These are phyloP conservation scores for Schwanniomyces pseudopolymorphus DNA, from an alignment of 805 yeast genomes.

Conservation along the genomic window DNA sequence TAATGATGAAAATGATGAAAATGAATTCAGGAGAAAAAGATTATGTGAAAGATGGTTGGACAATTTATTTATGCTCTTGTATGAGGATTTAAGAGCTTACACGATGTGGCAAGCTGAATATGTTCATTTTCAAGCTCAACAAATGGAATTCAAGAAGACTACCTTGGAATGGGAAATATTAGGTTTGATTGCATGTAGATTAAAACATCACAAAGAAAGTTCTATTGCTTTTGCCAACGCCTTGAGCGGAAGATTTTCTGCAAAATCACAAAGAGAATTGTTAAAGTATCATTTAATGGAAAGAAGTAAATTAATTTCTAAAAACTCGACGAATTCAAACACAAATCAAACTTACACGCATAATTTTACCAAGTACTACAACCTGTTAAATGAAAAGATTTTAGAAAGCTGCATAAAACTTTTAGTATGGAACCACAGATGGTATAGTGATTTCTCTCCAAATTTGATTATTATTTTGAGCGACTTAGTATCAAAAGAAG, in stretches of 20 bases:
- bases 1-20: constrained; percentile 17
- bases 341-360: constrained; percentile 17
- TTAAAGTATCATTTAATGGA: constrained; percentile 63
- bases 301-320: constrained; percentile 33
- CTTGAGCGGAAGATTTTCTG: constrained; percentile 71
- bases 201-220: constrained; percentile 87
- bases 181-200: constrained; percentile 81
- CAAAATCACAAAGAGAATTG: constrained; percentile 73
- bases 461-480: constrained; percentile 56
- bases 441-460: constrained; percentile 93
- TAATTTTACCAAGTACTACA: constrained; percentile 39
- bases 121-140: constrained; percentile 86
- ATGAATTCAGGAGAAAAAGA: constrained; percentile 60
- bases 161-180: constrained; percentile 91
- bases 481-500: constrained; percentile 70
- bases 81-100: constrained; percentile 75
- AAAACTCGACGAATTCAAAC: constrained; percentile 15
- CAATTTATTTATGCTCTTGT: constrained; percentile 63
- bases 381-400: constrained; percentile 52
- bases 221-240: constrained; percentile 79
- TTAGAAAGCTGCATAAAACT: constrained; percentile 72
- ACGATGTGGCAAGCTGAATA: constrained; percentile 93
- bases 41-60: constrained; percentile 76
- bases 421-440: constrained; percentile 96
- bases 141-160: constrained; percentile 70